A percentile compares a stretch with the other conserved stretches of the same genome.
phyloP scores from a whole-genome alignment of 2,329 filamentous ascomycete genomes.

The Aspergillus bombycis region DNA sequence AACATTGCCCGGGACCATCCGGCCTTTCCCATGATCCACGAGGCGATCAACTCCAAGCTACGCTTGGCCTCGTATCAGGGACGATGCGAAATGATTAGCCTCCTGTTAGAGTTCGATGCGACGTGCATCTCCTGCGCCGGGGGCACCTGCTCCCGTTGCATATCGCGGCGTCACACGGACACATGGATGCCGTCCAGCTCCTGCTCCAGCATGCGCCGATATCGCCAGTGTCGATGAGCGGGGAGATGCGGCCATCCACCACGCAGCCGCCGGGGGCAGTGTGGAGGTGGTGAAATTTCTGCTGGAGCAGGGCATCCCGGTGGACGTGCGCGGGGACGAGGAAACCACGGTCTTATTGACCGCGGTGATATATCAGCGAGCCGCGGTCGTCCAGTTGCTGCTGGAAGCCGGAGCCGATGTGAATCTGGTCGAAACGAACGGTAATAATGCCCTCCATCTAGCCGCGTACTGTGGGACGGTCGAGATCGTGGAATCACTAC shows the following conservation, averaged over 20 bases:
- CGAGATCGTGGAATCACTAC: constrained; percentile 1
- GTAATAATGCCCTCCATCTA: not conserved
- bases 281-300: constrained; percentile 2
- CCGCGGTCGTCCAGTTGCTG: not conserved
- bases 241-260: constrained; percentile 2
- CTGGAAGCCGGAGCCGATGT: constrained; percentile 2
- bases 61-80: not conserved
- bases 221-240: not conserved
- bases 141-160: not conserved
- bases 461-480: not conserved
- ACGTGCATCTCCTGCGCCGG: not conserved
- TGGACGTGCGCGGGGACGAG: not conserved
- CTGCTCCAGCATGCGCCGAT: constrained; percentile 1
- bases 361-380: not conserved
- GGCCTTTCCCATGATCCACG: not conserved
- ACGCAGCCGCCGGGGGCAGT: constrained; percentile 3
- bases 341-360: not conserved
- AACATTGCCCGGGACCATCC: not conserved
- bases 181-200: not conserved
- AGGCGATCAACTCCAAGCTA: not conserved
- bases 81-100: not conserved
- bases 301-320: not conserved
- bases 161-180: not conserved
- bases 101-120: constrained; percentile 4
- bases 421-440: not conserved